phyloP scores from a whole-genome alignment of 2,329 filamentous ascomycete species.

The Aspergillus intermedius region DNA sequence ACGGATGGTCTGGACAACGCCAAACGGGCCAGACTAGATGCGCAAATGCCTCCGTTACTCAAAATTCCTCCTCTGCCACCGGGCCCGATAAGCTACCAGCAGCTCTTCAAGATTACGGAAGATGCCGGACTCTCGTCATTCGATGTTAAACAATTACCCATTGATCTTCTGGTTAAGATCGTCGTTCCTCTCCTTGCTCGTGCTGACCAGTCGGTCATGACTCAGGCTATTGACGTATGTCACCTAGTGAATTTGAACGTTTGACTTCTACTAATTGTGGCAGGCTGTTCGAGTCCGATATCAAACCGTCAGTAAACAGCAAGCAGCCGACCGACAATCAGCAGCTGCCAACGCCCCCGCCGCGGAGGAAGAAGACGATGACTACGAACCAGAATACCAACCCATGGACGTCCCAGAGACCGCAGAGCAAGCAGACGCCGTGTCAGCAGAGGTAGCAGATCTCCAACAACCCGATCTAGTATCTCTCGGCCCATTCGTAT shows the following conservation, averaged over 20 bases:
- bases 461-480: constrained; percentile 50
- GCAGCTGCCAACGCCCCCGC: constrained; percentile 13
- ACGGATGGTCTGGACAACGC: constrained; percentile 64
- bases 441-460: constrained; percentile 68
- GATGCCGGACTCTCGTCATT: constrained; percentile 70
- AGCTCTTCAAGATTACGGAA: constrained; percentile 78
- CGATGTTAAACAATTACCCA: constrained; percentile 72
- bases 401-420: constrained; percentile 52
- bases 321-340: constrained; percentile 26
- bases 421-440: constrained; percentile 55
- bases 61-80: constrained; percentile 65
- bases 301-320: constrained; percentile 31
- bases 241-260: not conserved
- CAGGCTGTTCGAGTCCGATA: constrained; percentile 36
- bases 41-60: constrained; percentile 41
- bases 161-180: constrained; percentile 70
- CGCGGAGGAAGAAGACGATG: constrained; percentile 67
- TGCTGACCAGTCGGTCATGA: constrained; percentile 62
- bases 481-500: constrained; percentile 67
- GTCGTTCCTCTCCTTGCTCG: constrained; percentile 70
- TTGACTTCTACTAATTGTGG: constrained; percentile 8
- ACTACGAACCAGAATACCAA: constrained; percentile 85
- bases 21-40: constrained; percentile 72
- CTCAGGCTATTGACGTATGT: constrained; percentile 64
- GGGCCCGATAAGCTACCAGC: constrained; percentile 70